Base-by-base conservation (phyloP, 2,329 filamentous ascomycete species). In the Talaromyces atroroseus region DNA sequence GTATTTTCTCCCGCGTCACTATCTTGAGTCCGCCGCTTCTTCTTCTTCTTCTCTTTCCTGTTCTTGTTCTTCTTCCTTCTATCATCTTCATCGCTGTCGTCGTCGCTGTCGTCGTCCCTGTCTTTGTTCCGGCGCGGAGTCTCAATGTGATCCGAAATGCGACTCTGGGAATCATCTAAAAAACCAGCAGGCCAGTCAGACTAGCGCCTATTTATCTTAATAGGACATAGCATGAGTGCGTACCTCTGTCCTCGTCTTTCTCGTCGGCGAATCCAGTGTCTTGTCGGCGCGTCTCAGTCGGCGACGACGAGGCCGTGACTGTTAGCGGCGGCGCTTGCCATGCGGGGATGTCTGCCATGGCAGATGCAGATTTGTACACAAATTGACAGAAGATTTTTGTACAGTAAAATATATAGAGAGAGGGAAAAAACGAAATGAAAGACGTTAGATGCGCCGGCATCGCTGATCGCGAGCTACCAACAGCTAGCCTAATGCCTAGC, bases 101-200 rank as follows among this genome's bases (percentile, higher is more conserved):
- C 23, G 24, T 26, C 24, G 16, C 36, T 5, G 5, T 23, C 2
- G n/a, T 48, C 49, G 10, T 11, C 23, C 16, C 12, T 48, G 23
- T 36, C 11, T 14, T 32, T 29, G 20, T 34, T 34, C 23, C 6
- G 26, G 49, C 40, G 26, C 18, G 55, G 44, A 4, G 49, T 36
- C 14, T 57, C 55, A 16, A 57, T 57, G 26, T 52, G 54, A 52
- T 57, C 54, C 8, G 54, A 57, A 16, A 57, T 48, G 23, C 49
- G 23, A 26, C 55, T 49, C 20, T 49, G 55, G 18, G 56, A 58
- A 12, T 29, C 46, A 46, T 54, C 49, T 51, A 55, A 23, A 2
- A 12, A 2, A 16, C 14, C 2, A 42, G 32, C 26, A 29, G 8
- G 26, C 14, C 5, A 36, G 32, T 16, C 14, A 36, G 14, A 36